Evolutionary conservation across 1,284 basidiomycete genomes (phyloP), one percentile per base, ranked within the genome.

Genomic region (Fomitopsis betulina): DNA sequence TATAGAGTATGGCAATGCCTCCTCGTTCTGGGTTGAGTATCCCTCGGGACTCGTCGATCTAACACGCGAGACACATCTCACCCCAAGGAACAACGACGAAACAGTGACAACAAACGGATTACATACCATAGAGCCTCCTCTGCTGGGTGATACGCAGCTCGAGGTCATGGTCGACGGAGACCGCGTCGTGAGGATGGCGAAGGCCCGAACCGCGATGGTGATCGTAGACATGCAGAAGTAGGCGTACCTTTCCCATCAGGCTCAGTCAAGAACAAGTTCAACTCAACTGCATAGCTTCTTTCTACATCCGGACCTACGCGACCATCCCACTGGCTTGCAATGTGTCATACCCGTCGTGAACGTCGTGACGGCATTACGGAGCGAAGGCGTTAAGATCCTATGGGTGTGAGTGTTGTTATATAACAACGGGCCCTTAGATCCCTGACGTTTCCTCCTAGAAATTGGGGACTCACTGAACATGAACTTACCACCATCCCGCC

Each of bases 191-290:
- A 75, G 85, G 56, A 70, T 87, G 13, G 75, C 82, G 62, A 76
- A 74, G 38, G 70, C 75, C 40, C 72, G 75, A 49, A 81, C 77
- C 32, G 86, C 85, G 13, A 70, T 84, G 58, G 80, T 87, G 25
- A 76, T 88, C 35, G 78, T 88, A 59, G 87, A 88, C 67, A 88
- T 89, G 87, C 86, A 88, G 68, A 89, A 88, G 86, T 87, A 64
- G 61, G 77, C 63, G 70, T 30, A 32, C 27, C 25, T 19, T 39
- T 30, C n/a, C 21, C 7, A 30, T n/a, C 39, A 5, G 23, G 30
- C 23, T 35, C 27, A 30, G 5, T 30, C 27, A 30, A 30, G 27
- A 5, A 39, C 27, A 27, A 45, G 19, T 13, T 19, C 12, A 8
- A 21, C 38, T 15, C 15, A 30, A 13, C 1, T 32, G n/a, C 10